These are phyloP conservation scores for Nakaseomyces sp. DNA, from an alignment of 1,139 yeast species.

Conservation along the genomic window DNA sequence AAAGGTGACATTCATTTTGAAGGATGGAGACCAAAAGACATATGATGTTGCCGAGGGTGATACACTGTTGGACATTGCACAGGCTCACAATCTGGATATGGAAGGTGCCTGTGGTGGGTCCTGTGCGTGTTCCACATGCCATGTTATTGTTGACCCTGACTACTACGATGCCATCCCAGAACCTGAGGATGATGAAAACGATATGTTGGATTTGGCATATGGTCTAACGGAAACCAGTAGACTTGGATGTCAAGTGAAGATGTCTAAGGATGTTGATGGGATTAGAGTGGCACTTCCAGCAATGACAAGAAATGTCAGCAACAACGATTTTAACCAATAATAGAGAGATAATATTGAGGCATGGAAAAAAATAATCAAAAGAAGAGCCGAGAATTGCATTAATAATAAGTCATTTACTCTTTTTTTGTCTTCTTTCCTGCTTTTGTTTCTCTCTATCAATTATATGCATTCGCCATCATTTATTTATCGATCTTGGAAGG, in stretches of 20 bases:
- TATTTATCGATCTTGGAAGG: too few species aligned
- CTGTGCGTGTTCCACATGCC: slow-evolving; percentile 98
- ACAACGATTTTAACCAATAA: slow-evolving; percentile 50
- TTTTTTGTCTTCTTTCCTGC: too few species aligned
- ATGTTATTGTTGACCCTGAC: slow-evolving; percentile 91
- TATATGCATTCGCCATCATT: too few species aligned
- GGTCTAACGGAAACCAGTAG: slow-evolving; percentile 95
- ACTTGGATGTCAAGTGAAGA: slow-evolving; percentile 85
- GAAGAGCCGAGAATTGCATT: not conserved
- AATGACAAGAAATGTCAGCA: slow-evolving; percentile 87
- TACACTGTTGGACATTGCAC: slow-evolving; percentile 85
- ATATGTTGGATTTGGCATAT: slow-evolving; percentile 94
- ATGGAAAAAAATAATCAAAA: not conserved
- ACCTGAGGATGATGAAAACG: slow-evolving; percentile 96
- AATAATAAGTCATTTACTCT: too few species aligned
- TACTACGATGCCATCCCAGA: slow-evolving; percentile 85
- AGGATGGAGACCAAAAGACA: slow-evolving; percentile 77
- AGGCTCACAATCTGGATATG: slow-evolving; percentile 86
- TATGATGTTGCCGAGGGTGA: slow-evolving; percentile 91
- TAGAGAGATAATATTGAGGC: too few species aligned
- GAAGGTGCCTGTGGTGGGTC: slow-evolving; percentile 99
- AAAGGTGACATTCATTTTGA: slow-evolving; percentile 81
- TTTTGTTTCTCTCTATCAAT: too few species aligned
- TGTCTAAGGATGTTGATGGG: slow-evolving; percentile 88
- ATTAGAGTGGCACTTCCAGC: slow-evolving; percentile 94